Evolutionary conservation across 1,284 basidiomycete genomes (phyloP).

Genomic region (Boletus chippewaensis): DNA sequence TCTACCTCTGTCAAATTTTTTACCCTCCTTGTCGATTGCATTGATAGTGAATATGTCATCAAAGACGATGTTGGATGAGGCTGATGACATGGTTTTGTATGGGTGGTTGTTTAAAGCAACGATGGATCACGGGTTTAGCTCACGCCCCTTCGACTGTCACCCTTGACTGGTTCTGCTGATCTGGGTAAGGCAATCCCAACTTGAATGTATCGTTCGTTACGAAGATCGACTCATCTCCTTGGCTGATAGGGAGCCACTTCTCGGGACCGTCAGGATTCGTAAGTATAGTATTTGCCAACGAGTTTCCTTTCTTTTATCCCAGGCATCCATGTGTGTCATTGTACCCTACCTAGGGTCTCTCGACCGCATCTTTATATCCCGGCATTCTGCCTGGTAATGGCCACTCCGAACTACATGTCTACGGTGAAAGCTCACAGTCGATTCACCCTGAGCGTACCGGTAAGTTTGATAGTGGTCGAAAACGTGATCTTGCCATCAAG

Average conservation of each 20-base stretch:
- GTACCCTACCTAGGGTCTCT: slow-evolving; percentile 28
- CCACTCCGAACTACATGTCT: slow-evolving; percentile 30
- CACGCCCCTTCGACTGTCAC: too few species aligned
- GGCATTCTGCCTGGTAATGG: slow-evolving; percentile 43
- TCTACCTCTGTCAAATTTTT: slow-evolving; percentile 94
- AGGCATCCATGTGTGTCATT: too few species aligned
- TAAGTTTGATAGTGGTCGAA: slow-evolving; percentile 34
- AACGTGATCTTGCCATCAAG: too few species aligned
- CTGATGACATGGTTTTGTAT: slow-evolving; percentile 46
- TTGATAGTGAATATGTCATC: slow-evolving; percentile 86
- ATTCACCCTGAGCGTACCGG: slow-evolving; percentile 34
- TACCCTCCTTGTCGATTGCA: slow-evolving; percentile 87
- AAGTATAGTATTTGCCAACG: slow-evolving; percentile 39
- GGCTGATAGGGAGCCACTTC: slow-evolving; percentile 48
- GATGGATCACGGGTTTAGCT: background rate
- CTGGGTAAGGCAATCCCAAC: too few species aligned
- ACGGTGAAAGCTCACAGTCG: slow-evolving; percentile 33
- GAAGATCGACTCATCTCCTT: slow-evolving; percentile 39
- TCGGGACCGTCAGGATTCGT: slow-evolving; percentile 26
- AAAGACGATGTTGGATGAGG: slow-evolving; percentile 73
- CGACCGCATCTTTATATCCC: too few species aligned
- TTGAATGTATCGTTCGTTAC: background rate
- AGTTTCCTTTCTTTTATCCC: too few species aligned
- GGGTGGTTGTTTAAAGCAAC: background rate
- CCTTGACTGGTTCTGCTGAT: too few species aligned